phyloP scores from a whole-genome alignment of 768 basidiomycete species.

The Suillus subaureus region DNA sequence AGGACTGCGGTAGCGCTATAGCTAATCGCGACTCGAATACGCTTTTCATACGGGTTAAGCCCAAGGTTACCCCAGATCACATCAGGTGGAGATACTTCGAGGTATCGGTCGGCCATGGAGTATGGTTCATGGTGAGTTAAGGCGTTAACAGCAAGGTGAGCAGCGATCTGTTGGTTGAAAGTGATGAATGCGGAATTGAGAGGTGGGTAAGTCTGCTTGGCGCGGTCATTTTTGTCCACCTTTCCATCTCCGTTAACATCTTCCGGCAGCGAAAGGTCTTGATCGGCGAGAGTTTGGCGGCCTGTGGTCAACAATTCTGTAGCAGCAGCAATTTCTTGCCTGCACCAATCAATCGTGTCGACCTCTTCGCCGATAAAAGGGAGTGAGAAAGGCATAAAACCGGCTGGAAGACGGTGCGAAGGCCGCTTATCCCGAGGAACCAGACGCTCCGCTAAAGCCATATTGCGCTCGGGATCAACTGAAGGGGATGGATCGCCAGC shows the following conservation, averaged over 20 bases:
- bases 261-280: conserved; percentile 27
- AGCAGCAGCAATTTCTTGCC: conserved; percentile 67
- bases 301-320: conserved; percentile 55
- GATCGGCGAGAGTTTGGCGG: conserved; percentile 31
- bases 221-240: conserved; percentile 12
- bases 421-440: conserved; percentile 80
- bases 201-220: conserved; percentile 50
- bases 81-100: conserved; percentile 85
- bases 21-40: conserved; percentile 63
- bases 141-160: conserved; percentile 81
- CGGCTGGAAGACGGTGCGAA: conserved; percentile 64
- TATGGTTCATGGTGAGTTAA: conserved; percentile 83
- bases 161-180: conserved; percentile 91
- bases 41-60: conserved; percentile 87
- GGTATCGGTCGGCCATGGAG: conserved; percentile 72
- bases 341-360: conserved; percentile 90
- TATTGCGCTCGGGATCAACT: conserved; percentile 30
- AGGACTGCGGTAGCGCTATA: conserved; percentile 78
- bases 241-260: conserved; percentile 18
- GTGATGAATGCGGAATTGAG: conserved; percentile 82
- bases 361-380: conserved; percentile 84
- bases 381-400: conserved; percentile 56
- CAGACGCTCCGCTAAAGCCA: conserved; percentile 47
- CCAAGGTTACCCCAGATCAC: conserved; percentile 92
- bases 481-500: conserved; percentile 29